phyloP scores from a whole-genome alignment of 208 protist genomes.

The Blastocrithidia nonstop region DNA sequence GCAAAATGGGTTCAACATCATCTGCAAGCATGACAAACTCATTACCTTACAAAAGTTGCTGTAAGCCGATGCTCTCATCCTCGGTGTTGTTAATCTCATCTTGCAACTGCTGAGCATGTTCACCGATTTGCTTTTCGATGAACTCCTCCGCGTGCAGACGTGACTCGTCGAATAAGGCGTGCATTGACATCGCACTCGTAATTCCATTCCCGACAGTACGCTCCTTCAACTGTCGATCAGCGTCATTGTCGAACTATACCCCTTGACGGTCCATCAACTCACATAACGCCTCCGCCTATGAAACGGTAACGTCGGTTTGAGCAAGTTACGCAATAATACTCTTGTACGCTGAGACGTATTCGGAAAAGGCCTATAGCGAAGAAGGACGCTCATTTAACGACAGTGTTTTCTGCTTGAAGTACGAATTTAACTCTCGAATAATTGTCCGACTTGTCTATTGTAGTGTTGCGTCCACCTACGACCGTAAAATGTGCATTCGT shows the following conservation, averaged over 20 bases:
- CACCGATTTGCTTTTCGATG: conserved; percentile 70
- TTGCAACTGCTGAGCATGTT: conserved; percentile 56
- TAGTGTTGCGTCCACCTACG: conserved; percentile 60
- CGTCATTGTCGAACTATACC: conserved; percentile 78
- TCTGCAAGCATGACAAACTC: conserved; percentile 73
- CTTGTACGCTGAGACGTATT: conserved; percentile 77
- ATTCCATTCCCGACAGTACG: conserved; percentile 62
- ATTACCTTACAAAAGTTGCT: conserved; percentile 74
- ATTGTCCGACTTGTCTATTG: conserved; percentile 34
- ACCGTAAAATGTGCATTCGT: conserved; percentile 56
- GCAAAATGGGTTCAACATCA: conserved; percentile 68
- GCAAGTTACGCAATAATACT: conserved; percentile 27
- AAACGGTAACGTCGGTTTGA: conserved; percentile 39
- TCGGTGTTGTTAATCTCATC: conserved; percentile 60
- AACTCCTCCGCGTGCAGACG: conserved; percentile 74
- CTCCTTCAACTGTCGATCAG: conserved; percentile 81
- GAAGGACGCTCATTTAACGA: conserved; percentile 62
- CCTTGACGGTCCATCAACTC: conserved; percentile 84
- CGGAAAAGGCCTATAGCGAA: conserved; percentile 61
- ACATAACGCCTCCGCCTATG: conserved; percentile 76
- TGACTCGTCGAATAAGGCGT: conserved; percentile 70
- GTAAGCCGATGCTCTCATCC: conserved; percentile 69
- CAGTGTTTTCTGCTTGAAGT: conserved; percentile 82
- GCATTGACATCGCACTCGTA: conserved; percentile 45
- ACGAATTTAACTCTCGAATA: conserved; percentile 55